phyloP scores from a whole-genome alignment of 192 early-diverging fungal genomes.

The Coemansia sp. region DNA sequence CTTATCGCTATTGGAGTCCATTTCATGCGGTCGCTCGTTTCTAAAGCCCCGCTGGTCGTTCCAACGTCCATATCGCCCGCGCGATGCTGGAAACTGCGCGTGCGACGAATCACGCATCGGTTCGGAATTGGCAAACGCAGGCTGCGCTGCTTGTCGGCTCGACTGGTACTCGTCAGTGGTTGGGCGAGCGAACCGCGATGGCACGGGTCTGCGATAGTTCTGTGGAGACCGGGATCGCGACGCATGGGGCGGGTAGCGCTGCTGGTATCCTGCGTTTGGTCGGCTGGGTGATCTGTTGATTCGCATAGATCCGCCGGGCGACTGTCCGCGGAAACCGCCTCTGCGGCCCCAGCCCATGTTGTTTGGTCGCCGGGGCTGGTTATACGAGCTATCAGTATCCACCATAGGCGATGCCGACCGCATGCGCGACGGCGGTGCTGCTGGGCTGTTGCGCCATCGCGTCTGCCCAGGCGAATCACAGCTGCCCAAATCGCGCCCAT shows the following conservation, averaged over 20 bases:
- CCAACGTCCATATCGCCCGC: constrained; percentile 1
- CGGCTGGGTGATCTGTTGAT: constrained; percentile 23
- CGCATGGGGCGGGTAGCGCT: background rate
- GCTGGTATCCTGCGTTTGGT: constrained; percentile 9
- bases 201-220: constrained; percentile 6
- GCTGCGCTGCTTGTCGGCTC: background rate
- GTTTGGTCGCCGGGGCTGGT: background rate
- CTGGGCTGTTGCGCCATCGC: constrained; percentile 24
- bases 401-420: constrained; percentile 18
- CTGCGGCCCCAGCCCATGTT: constrained; percentile 1
- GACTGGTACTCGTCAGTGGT: background rate
- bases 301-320: constrained; percentile 13
- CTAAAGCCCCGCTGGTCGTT: background rate
- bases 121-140: background rate
- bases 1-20: background rate
- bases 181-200: background rate
- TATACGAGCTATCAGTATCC: constrained; percentile 2
- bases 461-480: constrained; percentile 6
- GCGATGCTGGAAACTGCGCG: background rate
- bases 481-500: background rate
- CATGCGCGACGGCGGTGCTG: constrained; percentile 10
- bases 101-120: background rate
- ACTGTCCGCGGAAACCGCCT: constrained; percentile 13
- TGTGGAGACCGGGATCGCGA: constrained; percentile 41
- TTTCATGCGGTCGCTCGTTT: background rate